A percentile compares a stretch with the other conserved stretches of the same genome.
These are phyloP conservation scores for Vitis rotundifolia DNA, from an alignment of 164 flowering plant genomes.

Conservation along the genomic window DNA sequence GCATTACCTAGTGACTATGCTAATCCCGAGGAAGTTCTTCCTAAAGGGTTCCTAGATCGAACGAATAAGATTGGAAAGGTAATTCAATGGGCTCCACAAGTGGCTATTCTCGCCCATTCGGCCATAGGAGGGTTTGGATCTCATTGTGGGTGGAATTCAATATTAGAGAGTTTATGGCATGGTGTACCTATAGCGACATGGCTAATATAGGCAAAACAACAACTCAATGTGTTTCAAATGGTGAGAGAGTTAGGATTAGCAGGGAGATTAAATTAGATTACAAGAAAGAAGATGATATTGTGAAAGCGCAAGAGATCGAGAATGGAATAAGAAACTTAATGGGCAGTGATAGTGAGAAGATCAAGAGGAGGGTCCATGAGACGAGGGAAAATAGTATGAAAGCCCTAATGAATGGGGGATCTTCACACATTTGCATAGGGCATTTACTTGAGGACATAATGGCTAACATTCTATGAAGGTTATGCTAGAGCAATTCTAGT, in stretches of 20 bases:
- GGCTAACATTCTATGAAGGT: too few relatives aligned
- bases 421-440: background rate
- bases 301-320: background rate
- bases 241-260: too few relatives aligned
- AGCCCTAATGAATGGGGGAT: background rate
- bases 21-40: background rate
- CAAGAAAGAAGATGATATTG: background rate
- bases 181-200: background rate
- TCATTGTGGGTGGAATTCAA: slow-evolving; percentile 1
- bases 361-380: background rate
- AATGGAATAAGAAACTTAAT: background rate
- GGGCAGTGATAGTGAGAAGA: background rate
- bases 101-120: background rate
- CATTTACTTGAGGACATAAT: background rate
- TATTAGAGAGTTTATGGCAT: background rate
- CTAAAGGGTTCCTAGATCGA: background rate
- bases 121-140: background rate
- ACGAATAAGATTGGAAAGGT: background rate
- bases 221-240: too few relatives aligned
- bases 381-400: background rate
- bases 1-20: background rate
- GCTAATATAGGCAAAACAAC: background rate
- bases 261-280: background rate
- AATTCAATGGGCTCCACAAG: background rate
- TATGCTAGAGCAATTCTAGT: too few relatives aligned